Evolutionary conservation across 2,329 filamentous ascomycete genomes (phyloP).

Genomic region (Beauveria brongniartii): DNA sequence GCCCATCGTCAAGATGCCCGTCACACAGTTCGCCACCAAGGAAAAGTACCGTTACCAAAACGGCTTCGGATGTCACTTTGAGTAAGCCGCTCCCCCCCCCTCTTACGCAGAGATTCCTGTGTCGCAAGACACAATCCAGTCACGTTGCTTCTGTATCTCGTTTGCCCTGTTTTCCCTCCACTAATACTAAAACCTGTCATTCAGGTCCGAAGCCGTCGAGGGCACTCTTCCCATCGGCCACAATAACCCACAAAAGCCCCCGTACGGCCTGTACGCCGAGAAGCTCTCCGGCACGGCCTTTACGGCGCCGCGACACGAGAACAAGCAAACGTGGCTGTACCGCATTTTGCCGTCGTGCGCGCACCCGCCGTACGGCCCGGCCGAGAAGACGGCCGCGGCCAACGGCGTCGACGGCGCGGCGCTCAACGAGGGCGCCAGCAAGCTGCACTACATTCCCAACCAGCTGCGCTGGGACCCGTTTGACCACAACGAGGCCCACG

Average conservation of each 20-base stretch:
- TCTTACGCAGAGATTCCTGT: not conserved
- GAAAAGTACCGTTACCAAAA: slow-evolving; percentile 67
- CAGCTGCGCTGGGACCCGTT: slow-evolving; percentile 75
- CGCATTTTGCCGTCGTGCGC: slow-evolving; percentile 58
- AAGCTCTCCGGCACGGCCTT: slow-evolving; percentile 67
- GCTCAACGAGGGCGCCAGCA: slow-evolving; percentile 20
- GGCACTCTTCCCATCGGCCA: slow-evolving; percentile 66
- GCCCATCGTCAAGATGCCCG: slow-evolving; percentile 33
- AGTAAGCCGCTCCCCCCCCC: slow-evolving; percentile 41
- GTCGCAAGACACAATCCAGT: not conserved
- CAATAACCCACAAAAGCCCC: slow-evolving; percentile 76
- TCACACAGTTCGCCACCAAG: slow-evolving; percentile 38
- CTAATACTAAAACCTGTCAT: not conserved
- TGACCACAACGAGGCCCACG: slow-evolving; percentile 51
- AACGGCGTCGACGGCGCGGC: slow-evolving; percentile 18
- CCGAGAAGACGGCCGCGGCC: slow-evolving; percentile 24
- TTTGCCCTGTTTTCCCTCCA: too few species aligned
- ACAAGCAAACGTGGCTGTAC: slow-evolving; percentile 67
- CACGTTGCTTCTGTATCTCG: too few species aligned
- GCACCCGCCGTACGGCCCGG: slow-evolving; percentile 46
- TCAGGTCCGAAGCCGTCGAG: slow-evolving; percentile 66
- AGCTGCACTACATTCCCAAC: slow-evolving; percentile 69
- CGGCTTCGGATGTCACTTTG: slow-evolving; percentile 70
- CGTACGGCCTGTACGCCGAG: slow-evolving; percentile 74
- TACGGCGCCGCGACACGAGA: slow-evolving; percentile 59